Conservation (phyloP, 805 yeast species). For the Trichomonascus vanleenenianus region DNA sequence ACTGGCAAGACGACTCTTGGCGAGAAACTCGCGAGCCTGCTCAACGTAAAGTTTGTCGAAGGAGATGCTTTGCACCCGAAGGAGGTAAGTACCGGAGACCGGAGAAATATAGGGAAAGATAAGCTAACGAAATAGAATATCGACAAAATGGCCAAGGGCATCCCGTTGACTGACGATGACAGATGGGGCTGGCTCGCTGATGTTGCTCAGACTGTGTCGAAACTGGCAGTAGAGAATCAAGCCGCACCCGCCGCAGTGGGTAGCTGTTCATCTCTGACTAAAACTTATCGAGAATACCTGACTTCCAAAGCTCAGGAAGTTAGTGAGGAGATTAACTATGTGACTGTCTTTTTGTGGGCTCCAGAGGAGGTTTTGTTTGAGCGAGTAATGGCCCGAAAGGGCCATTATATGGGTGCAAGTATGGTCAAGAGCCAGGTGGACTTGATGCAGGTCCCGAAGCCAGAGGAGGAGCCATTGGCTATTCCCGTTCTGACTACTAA, state of each 20-base stretch:
- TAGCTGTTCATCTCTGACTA: slow-evolving; percentile 81
- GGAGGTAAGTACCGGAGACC: slow-evolving; percentile 20
- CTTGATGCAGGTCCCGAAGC: slow-evolving; percentile 61
- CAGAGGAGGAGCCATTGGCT: neutral
- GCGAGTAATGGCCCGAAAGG: slow-evolving; percentile 56
- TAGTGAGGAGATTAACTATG: slow-evolving; percentile 28
- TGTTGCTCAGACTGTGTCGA: slow-evolving; percentile 37
- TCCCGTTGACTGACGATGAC: slow-evolving; percentile 82
- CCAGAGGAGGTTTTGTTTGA: slow-evolving; percentile 49
- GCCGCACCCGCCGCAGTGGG: slow-evolving; percentile 39
- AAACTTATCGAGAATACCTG: slow-evolving; percentile 59
- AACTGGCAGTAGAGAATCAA: slow-evolving; percentile 24
- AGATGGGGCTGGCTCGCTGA: slow-evolving; percentile 80
- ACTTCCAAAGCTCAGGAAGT: slow-evolving; percentile 24
- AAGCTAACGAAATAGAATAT: slow-evolving; percentile 38
- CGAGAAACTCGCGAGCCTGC: slow-evolving; percentile 36
- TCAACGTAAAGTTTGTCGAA: slow-evolving; percentile 58
- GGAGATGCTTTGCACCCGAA: slow-evolving; percentile 79
- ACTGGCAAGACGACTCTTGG: slow-evolving; percentile 89
- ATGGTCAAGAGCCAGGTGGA: slow-evolving; percentile 78
- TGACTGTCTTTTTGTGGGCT: slow-evolving; percentile 63
- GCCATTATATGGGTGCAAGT: slow-evolving; percentile 80
- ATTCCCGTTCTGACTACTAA: neutral
- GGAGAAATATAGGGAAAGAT: slow-evolving; percentile 6
- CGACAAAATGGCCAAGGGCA: slow-evolving; percentile 73